A percentile compares a stretch with the other conserved stretches of the same genome.
Conservation (phyloP, 306 rosid genomes). For the Vigna nakashimae region DNA sequence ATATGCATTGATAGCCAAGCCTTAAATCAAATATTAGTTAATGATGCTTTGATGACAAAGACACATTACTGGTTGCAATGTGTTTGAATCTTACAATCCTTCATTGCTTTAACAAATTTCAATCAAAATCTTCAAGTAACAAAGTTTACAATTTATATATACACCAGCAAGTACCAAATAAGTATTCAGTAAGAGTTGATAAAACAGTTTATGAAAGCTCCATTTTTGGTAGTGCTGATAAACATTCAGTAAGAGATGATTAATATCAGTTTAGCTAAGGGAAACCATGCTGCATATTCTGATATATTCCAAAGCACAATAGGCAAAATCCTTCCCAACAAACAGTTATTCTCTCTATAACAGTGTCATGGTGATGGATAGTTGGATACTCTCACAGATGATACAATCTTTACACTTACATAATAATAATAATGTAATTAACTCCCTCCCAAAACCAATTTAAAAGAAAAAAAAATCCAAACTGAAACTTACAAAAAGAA, state of each 20-base stretch:
- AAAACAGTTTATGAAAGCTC: neutral
- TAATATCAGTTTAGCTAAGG: neutral
- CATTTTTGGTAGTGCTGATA: neutral
- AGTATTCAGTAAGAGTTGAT: too few species aligned
- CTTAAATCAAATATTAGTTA: neutral
- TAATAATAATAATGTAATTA: neutral
- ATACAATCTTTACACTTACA: slow-evolving; percentile 32
- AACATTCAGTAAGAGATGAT: neutral
- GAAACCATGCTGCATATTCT: neutral
- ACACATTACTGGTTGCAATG: too few species aligned
- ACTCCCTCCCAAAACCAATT: neutral
- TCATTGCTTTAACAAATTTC: neutral
- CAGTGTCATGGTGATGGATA: neutral
- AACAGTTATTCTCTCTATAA: neutral
- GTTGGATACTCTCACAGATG: slow-evolving; percentile 17
- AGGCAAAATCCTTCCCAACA: slow-evolving; percentile 2
- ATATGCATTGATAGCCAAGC: neutral
- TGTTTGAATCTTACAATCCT: neutral
- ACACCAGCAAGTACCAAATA: too few species aligned
- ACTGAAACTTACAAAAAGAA: slow-evolving; percentile 1
- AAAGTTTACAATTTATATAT: neutral
- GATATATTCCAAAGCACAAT: neutral
- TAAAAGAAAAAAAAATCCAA: neutral
- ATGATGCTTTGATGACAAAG: too few species aligned
- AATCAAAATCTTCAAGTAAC: neutral